Base-by-base conservation (phyloP, 371 early-diverging fungal genomes). In the Mucor irregularis region DNA sequence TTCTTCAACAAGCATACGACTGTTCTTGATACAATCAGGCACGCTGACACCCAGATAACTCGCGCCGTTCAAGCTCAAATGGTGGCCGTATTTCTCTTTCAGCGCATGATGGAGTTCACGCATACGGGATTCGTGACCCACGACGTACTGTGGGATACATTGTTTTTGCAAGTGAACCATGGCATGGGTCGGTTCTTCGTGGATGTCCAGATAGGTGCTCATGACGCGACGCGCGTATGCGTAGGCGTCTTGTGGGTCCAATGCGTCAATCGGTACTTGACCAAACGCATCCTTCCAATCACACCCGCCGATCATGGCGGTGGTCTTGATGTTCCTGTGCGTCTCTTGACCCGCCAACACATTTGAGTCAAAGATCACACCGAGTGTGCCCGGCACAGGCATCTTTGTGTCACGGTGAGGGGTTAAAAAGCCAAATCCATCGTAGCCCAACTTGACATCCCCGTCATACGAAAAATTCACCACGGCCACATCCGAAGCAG, bases 291-390 rank as follows among this genome's bases (percentile, higher is more conserved):
- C 69, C 4, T 73, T 48, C 78, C 92, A 95, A 49, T 78, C 73
- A 48, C 89, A 82, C 1, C 96, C 97, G 49, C 97, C 97, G 40
- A 96, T 78, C 97, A 97, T 96, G 25, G 87, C 93, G 0, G 96
- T 96, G 1, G 72, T 65, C 10, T 60, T 56, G 26, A 63, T 61
- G n/a, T 34, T 21, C 5, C 46, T 26, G 4, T 17, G 10, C 8
- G 50, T n/a, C 29, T 89, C 88, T 54, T 90, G 91, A 5, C 69
- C 77, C 1, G 87, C 87, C 58, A 92, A 64, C 3, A 90, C 80
- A 49, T 86, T 87, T 11, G 95, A 94, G 63, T 97, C 98, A 73
- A 94, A 95, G 7, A 96, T 90, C 16, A 90, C 87, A 13, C 98
- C 98, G 11, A 97, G 74, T 8, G 84, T 81, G 2, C 84, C 83